Conservation (phyloP, 1,284 basidiomycete genomes). For the Naganishia sp. region DNA sequence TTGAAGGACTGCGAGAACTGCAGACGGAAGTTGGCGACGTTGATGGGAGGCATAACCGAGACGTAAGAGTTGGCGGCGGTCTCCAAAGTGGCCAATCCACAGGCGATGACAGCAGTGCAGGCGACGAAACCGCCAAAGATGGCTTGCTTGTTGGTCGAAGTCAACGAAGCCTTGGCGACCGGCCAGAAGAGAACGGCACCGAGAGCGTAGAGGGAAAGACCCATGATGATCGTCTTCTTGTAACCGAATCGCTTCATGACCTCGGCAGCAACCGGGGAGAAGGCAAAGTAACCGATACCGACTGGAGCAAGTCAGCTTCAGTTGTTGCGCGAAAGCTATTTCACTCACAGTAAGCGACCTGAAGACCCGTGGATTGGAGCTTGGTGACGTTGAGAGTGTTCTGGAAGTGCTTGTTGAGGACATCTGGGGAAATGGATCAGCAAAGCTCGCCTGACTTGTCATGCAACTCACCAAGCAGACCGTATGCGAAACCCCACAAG, state of each 20-base stretch:
- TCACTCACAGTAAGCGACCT: slow-evolving; percentile 68
- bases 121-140: slow-evolving; percentile 72
- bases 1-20: slow-evolving; percentile 82
- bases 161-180: slow-evolving; percentile 63
- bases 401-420: slow-evolving; percentile 78
- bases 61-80: slow-evolving; percentile 81
- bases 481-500: slow-evolving; percentile 63
- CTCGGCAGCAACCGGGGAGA: slow-evolving; percentile 51
- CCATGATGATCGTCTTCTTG: slow-evolving; percentile 61
- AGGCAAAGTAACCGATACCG: slow-evolving; percentile 62
- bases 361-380: slow-evolving; percentile 77
- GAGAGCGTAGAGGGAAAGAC: slow-evolving; percentile 68
- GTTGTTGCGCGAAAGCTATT: slow-evolving; percentile 55
- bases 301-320: slow-evolving; percentile 9
- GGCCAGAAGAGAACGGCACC: slow-evolving; percentile 82
- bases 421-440: slow-evolving; percentile 61
- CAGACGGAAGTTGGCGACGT: slow-evolving; percentile 72
- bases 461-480: slow-evolving; percentile 55
- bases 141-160: slow-evolving; percentile 48
- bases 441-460: not conserved
- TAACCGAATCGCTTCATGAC: slow-evolving; percentile 55
- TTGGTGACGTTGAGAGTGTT: slow-evolving; percentile 72
- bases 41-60: slow-evolving; percentile 59
- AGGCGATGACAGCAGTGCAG: slow-evolving; percentile 65
- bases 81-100: slow-evolving; percentile 60